A percentile compares a stretch with the other conserved stretches of the same genome.
These are phyloP conservation scores for Exophiala sp. DNA, from an alignment of 2,329 filamentous ascomycete species.

Conservation along the genomic window DNA sequence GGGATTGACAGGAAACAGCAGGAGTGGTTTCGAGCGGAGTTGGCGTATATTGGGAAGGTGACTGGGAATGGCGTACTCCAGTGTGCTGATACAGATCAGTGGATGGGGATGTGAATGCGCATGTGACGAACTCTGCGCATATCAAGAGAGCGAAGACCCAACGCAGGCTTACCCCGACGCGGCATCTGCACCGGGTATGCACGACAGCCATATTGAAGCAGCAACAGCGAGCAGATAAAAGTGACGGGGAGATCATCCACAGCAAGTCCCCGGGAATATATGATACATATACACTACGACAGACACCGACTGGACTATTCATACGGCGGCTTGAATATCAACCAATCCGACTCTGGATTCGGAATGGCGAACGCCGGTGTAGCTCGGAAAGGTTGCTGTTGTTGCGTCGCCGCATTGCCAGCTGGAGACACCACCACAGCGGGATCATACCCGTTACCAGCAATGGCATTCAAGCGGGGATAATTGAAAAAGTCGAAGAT, in stretches of 20 bases:
- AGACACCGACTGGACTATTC: constrained; percentile 5
- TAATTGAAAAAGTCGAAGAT: constrained; percentile 96
- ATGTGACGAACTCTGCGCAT: too few species aligned
- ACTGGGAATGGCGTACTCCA: constrained; percentile 24
- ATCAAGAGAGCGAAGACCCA: too few species aligned
- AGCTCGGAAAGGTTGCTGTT: constrained; percentile 7
- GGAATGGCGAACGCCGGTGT: constrained; percentile 44
- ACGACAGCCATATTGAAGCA: too few species aligned
- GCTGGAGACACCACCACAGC: constrained; percentile 21
- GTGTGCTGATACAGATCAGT: not conserved
- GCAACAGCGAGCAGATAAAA: too few species aligned
- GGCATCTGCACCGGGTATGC: too few species aligned
- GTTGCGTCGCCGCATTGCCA: constrained; percentile 11
- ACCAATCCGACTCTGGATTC: constrained; percentile 46
- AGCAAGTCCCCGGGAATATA: too few species aligned
- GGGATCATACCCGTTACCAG: constrained; percentile 10
- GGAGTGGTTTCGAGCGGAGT: constrained; percentile 26
- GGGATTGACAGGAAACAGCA: constrained; percentile 18
- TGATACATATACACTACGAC: too few species aligned
- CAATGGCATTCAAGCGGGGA: constrained; percentile 56
- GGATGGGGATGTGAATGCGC: not conserved
- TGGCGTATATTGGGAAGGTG: constrained; percentile 25
- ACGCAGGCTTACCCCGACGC: too few species aligned
- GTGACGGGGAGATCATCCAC: too few species aligned
- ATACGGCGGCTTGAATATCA: constrained; percentile 29